These are phyloP conservation scores for Trichoderma sp. DNA, from an alignment of 2,329 filamentous ascomycete genomes.

Conservation along the genomic window DNA sequence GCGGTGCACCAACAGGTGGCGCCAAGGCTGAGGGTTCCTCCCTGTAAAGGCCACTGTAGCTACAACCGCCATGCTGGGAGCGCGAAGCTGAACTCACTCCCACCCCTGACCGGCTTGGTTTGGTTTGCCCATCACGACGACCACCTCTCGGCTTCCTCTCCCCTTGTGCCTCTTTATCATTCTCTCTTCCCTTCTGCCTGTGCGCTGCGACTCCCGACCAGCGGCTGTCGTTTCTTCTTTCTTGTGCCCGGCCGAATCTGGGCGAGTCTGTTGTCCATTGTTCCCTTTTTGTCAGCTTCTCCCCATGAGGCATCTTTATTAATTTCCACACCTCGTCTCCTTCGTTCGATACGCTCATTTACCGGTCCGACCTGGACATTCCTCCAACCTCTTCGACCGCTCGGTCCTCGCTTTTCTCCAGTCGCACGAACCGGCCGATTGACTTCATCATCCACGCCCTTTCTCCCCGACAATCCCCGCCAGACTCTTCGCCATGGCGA, in stretches of 20 bases:
- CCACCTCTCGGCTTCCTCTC: constrained; percentile 22
- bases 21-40: constrained; percentile 19
- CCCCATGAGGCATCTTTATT: constrained; percentile 28
- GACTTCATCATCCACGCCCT: background rate
- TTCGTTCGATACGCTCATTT: constrained; percentile 30
- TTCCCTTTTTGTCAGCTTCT: constrained; percentile 25
- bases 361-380: constrained; percentile 24
- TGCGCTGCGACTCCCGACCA: constrained; percentile 19
- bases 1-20: constrained; percentile 26
- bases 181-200: constrained; percentile 29
- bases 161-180: constrained; percentile 31
- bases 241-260: constrained; percentile 14
- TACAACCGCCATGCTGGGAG: constrained; percentile 39
- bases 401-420: constrained; percentile 9
- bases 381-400: background rate
- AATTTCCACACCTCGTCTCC: constrained; percentile 22
- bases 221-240: constrained; percentile 26
- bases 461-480: constrained; percentile 13
- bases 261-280: constrained; percentile 22
- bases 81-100: constrained; percentile 27
- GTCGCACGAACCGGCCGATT: background rate
- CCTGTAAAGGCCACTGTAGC: constrained; percentile 46
- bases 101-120: constrained; percentile 29
- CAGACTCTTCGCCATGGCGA: constrained; percentile 39
- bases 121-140: constrained; percentile 28